A percentile compares a stretch with the other conserved stretches of the same genome.
Conservation (phyloP, 2,329 filamentous ascomycete species). For the Epichloe sp. region DNA sequence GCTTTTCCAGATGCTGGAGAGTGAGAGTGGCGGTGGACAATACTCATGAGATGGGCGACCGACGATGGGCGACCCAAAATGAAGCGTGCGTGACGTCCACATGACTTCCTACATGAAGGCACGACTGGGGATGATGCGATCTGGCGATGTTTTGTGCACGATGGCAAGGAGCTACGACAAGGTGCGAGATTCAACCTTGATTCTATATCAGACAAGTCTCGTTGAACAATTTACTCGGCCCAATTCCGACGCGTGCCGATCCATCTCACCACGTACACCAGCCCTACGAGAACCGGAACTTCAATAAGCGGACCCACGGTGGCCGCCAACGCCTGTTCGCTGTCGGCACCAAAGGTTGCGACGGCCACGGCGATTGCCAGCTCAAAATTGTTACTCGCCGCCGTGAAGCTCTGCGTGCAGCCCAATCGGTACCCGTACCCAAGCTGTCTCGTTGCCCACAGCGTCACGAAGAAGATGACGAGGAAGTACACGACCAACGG, state of each 20-base stretch:
- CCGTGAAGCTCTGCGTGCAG: slow-evolving; percentile 74
- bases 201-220: background rate
- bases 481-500: slow-evolving; percentile 74
- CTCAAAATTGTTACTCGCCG: slow-evolving; percentile 88
- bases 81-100: too few species aligned
- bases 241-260: slow-evolving; percentile 4
- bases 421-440: slow-evolving; percentile 61
- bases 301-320: slow-evolving; percentile 81
- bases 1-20: slow-evolving; percentile 22
- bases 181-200: background rate
- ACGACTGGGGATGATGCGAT: background rate
- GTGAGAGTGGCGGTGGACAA: background rate
- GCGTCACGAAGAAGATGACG: slow-evolving; percentile 58
- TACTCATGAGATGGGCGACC: slow-evolving; percentile 2
- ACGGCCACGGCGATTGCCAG: slow-evolving; percentile 80
- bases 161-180: too few species aligned
- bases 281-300: slow-evolving; percentile 63
- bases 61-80: too few species aligned
- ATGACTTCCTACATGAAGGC: background rate
- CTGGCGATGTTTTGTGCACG: too few species aligned
- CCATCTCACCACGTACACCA: slow-evolving; percentile 52
- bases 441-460: slow-evolving; percentile 46
- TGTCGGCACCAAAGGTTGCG: slow-evolving; percentile 63
- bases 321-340: slow-evolving; percentile 66
- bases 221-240: background rate